phyloP scores from a whole-genome alignment of 495 filamentous ascomycete species.

The Amorphotheca resinae region DNA sequence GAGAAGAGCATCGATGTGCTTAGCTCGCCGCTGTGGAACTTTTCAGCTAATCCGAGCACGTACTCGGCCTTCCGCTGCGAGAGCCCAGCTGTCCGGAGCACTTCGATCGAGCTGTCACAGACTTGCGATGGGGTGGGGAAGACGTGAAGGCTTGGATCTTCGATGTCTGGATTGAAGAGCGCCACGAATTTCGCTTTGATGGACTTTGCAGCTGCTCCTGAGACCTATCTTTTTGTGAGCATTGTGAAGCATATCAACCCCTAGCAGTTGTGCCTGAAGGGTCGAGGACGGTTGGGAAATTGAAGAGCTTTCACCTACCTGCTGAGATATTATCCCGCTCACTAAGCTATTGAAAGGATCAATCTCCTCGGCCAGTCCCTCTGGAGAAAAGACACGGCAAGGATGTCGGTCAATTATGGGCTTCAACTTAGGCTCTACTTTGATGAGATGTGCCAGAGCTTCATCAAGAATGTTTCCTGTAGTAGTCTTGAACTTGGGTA shows the following conservation, averaged over 20 bases:
- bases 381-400: conserved; percentile 69
- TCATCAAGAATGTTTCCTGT: conserved; percentile 64
- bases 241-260: too few relatives aligned
- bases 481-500: conserved; percentile 42
- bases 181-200: conserved; percentile 78
- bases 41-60: conserved; percentile 68
- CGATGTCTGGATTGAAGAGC: conserved; percentile 44
- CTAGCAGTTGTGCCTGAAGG: not conserved
- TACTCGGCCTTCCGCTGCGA: conserved; percentile 94
- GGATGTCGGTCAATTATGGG: conserved; percentile 60
- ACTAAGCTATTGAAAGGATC: conserved; percentile 78
- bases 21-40: conserved; percentile 64
- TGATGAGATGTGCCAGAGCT: conserved; percentile 66
- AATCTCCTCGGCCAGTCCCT: conserved; percentile 68
- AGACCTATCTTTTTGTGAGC: conserved; percentile 39
- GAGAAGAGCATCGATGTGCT: conserved; percentile 59
- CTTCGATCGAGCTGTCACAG: conserved; percentile 40
- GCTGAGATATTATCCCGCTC: conserved; percentile 86
- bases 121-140: conserved; percentile 78
- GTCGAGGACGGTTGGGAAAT: not conserved
- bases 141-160: conserved; percentile 16
- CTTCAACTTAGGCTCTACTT: conserved; percentile 60
- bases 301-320: conserved; percentile 33
- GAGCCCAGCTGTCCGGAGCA: conserved; percentile 71
- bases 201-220: conserved; percentile 74